A percentile compares a stretch with the other conserved stretches of the same genome.
phyloP scores from a whole-genome alignment of 2,329 filamentous ascomycete genomes.

The Colletotrichum theobromicola region DNA sequence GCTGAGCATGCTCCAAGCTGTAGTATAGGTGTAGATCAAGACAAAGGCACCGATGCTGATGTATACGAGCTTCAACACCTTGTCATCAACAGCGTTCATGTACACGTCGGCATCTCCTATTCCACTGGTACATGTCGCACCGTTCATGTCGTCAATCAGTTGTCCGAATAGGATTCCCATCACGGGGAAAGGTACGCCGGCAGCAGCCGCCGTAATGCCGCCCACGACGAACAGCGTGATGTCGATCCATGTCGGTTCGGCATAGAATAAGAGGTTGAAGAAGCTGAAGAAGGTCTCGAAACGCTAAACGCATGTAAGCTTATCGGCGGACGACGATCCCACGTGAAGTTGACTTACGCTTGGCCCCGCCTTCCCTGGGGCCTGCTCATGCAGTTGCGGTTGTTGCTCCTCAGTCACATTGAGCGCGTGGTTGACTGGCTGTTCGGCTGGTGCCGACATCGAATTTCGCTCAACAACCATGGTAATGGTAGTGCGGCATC shows the following conservation, averaged over 20 bases:
- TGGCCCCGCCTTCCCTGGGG: background rate
- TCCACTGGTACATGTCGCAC: slow-evolving; percentile 45
- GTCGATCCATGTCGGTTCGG: slow-evolving; percentile 23
- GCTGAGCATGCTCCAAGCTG: slow-evolving; percentile 63
- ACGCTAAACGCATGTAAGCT: background rate
- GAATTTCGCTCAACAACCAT: slow-evolving; percentile 1
- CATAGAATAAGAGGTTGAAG: slow-evolving; percentile 9
- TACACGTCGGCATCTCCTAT: slow-evolving; percentile 19
- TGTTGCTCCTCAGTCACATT: background rate
- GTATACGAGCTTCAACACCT: slow-evolving; percentile 62
- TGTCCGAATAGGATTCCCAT: slow-evolving; percentile 62
- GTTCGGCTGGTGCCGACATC: background rate
- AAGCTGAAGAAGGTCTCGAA: slow-evolving; percentile 2
- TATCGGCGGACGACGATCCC: background rate
- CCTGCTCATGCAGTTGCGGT: background rate
- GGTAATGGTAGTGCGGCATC: background rate
- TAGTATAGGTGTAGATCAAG: slow-evolving; percentile 62
- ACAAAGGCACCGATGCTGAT: slow-evolving; percentile 64
- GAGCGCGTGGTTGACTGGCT: background rate
- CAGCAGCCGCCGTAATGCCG: slow-evolving; percentile 45
- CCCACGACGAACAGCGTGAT: slow-evolving; percentile 17
- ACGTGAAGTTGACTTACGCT: background rate
- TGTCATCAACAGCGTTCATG: slow-evolving; percentile 45
- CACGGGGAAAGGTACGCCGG: slow-evolving; percentile 60
- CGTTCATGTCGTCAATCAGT: slow-evolving; percentile 59